phyloP scores from a whole-genome alignment of 495 filamentous ascomycete genomes.

The Xylaria sp. region DNA sequence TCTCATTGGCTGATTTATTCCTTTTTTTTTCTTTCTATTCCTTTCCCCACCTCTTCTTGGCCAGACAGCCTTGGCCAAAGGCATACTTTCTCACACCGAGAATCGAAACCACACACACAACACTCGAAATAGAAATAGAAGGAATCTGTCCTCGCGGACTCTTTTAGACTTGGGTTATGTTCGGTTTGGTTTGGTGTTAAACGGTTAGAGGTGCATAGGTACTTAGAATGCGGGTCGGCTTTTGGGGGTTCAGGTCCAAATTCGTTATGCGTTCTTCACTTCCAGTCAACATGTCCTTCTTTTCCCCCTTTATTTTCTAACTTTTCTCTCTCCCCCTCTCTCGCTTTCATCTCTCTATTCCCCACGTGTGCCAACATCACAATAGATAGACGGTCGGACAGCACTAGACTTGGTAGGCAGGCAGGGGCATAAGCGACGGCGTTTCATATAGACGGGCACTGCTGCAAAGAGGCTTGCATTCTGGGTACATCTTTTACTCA shows the following conservation, averaged over 20 bases:
- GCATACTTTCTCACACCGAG: constrained; percentile 5
- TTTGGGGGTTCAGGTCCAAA: not conserved
- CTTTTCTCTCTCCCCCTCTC: no score
- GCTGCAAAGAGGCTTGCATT: not conserved
- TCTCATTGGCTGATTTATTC: not conserved
- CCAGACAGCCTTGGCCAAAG: not conserved
- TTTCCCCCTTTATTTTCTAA: not conserved
- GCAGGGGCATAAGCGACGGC: constrained; percentile 17
- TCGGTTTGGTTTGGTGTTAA: not conserved
- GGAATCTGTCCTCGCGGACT: constrained; percentile 7
- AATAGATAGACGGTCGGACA: not conserved
- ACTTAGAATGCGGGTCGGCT: not conserved
- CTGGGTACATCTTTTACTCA: not conserved
- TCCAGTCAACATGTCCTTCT: not conserved
- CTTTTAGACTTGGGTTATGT: constrained; percentile 18
- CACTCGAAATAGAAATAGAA: constrained; percentile 26
- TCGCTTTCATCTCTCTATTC: not conserved
- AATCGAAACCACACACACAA: not conserved
- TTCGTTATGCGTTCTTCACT: not conserved
- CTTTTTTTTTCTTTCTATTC: not conserved
- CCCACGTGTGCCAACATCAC: not conserved
- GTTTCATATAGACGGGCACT: constrained; percentile 20
- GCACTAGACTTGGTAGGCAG: not conserved
- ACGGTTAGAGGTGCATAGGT: not conserved
- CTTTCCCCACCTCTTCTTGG: not conserved